A percentile compares a stretch with the other conserved stretches of the same genome.
These are phyloP conservation scores for Vaucheria bursata DNA, from an alignment of 352 stramenopile genomes.

Conservation along the genomic window DNA sequence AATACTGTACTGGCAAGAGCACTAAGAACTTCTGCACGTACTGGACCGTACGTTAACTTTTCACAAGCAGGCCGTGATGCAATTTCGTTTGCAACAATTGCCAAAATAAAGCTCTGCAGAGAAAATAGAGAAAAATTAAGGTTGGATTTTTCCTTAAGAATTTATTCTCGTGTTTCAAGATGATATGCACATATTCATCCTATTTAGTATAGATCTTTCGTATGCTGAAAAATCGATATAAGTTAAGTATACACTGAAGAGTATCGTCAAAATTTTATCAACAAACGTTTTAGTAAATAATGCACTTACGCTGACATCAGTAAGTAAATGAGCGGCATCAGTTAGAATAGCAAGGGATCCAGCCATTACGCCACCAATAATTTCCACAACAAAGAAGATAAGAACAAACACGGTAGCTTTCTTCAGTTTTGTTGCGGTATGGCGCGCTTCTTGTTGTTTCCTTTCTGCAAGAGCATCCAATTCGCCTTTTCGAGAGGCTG, in stretches of 20 bases:
- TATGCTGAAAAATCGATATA: background rate
- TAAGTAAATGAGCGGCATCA: conserved; percentile 69
- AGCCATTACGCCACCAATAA: conserved; percentile 80
- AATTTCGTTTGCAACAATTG: conserved; percentile 46
- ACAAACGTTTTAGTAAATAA: background rate
- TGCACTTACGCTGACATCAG: conserved; percentile 60
- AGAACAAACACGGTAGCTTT: conserved; percentile 60
- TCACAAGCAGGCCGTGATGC: conserved; percentile 55
- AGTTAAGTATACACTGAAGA: background rate
- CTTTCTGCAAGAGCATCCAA: background rate
- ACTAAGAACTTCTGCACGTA: conserved; percentile 84
- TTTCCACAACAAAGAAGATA: conserved; percentile 86
- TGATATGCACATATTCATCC: conserved; percentile 24
- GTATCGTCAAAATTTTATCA: conserved; percentile 3
- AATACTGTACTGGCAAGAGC: conserved; percentile 81
- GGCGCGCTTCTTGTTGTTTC: background rate
- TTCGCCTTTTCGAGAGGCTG: background rate
- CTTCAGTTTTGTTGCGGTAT: conserved; percentile 42
- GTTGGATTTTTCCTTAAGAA: background rate
- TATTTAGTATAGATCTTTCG: too few relatives aligned
- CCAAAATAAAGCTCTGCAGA: conserved; percentile 51
- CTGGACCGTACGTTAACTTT: conserved; percentile 83
- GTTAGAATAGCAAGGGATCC: conserved; percentile 84
- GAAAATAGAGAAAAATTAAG: background rate
- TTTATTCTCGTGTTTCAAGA: conserved; percentile 39